Base-by-base conservation (phyloP, 2,329 filamentous ascomycete species). In the Scopulariopsis brevicaulis region DNA sequence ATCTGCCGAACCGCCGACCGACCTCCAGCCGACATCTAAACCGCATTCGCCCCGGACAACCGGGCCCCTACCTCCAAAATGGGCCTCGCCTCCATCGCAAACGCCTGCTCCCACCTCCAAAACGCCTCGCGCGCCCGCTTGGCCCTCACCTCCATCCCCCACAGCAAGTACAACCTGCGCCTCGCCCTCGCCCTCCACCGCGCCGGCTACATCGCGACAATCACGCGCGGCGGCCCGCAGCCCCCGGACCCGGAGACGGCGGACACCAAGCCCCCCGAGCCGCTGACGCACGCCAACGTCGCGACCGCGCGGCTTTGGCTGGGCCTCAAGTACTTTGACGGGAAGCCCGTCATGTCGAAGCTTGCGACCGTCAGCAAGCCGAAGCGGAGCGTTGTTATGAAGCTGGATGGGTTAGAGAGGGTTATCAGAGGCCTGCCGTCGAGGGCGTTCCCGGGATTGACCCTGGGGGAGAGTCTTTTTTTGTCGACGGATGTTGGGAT, bases 91-190 rank as follows among this genome's bases (percentile, higher is more conserved):
- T 83, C 86, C 72, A 81, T 96, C 63, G 80, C 84, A 65, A 77
- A 93, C 77, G 84, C 92, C 74, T 95, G 89, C 79, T 91, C 90
- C 64, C 91, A 96, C 76, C 80, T 96, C 59, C 89, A 94, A 71
- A 96, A 96, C 77, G 89, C 89, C 64, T 87, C 87, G 59, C 85
- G 85, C 66, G 90, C 89, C n/a, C 85, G 87, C 1, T 83, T 96
- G 0, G 89, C 87, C 64, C 78, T 96, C 55, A 96, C 92, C 35
- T 95, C 90, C 8, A 81, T 96, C 62, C 84, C 86, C 53, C 86
- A 87, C 74, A 86, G 83, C 55, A 92, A 92, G 64, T 83, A 61
- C 69, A 91, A 94, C 76, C 84, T 95, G 61, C 77, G 76, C 52
- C 77, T 96, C 18, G 80, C 84, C 56, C 80, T 94, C 22, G 87